Base-by-base conservation (phyloP, 257 asterid genomes). In the Forsythia viridissima region DNA sequence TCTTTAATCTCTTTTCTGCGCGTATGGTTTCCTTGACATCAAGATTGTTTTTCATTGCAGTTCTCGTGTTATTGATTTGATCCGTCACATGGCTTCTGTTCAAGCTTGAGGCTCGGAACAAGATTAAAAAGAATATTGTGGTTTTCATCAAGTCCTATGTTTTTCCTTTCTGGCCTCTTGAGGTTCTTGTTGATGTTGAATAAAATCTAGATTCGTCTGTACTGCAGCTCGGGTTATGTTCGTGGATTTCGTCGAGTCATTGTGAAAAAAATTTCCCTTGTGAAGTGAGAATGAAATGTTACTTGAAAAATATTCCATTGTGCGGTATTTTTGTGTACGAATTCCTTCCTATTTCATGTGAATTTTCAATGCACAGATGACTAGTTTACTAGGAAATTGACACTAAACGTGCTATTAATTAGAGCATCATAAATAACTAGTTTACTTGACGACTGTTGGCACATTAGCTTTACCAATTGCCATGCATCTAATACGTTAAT, bases 41-140 rank as follows among this genome's bases (percentile, higher is more conserved):
- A 12, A 10, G 36, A 38, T 2, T 21, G 8, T 73, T 13, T 37
- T 42, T 18, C 15, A 15, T 82, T 74, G 84, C 92, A 89, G 91
- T 63, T 79, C 89, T 12, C 89, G 94, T 8, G 92, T 90, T 78
- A 76, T 90, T 20, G 94, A 90, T 71, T 69, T 90, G 89, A 86
- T 90, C 72, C 73, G 76, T 80, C 92, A 88, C 85, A 88, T 90
- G 89, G 88, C 89, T 48, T 87, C 91, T 0, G 86, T 76, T 76
- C 9, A 61, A 61, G 69, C 37, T 61, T 24, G 69, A 20, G 5
- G 37, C 38, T 61, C 6, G 4, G 18, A 61, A 21, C 37, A 16
- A 46, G 34, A 2, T 55, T 55, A 0, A 55, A 55, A n/a, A n/a
- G 5, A 55, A n/a, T 1, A 16, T 51, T 8, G 6, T 15, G 15